Base-by-base conservation (phyloP, 441 rosid genomes). In the Euphorbia celastroides region DNA sequence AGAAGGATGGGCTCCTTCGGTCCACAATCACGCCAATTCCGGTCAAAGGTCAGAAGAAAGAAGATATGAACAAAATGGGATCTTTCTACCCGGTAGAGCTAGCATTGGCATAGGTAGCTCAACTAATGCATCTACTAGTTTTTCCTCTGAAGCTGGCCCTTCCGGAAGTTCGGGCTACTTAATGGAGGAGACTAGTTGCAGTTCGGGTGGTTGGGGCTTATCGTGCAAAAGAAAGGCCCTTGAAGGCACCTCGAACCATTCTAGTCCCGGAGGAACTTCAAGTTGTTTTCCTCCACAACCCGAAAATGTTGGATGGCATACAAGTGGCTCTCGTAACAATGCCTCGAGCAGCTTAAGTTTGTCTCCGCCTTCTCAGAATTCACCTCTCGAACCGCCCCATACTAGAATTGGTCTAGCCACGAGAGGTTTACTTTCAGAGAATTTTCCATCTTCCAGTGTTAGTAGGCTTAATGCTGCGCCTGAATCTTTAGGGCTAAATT, bases 221-320 rank as follows among this genome's bases (percentile, higher is more conserved):
- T 89, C 98, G 36, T 85, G 94, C 93, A 89, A 92, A 79, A 85
- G 96, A 79, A 92, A 81, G 82, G 84, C 91, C 63, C 87, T 86
- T 72, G 96, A 91, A 78, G 97, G 90, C 74, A 76, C 87, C 55
- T 82, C 98, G 36, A 82, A 82, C 72, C 87, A 73, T 67, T 81
- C 88, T 52, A 81, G 78, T 76, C 57, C n/a, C n/a, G n/a, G n/a
- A n/a, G n/a, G n/a, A n/a, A n/a, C n/a, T n/a, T n/a, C n/a, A n/a
- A n/a, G n/a, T n/a, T n/a, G n/a, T n/a, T n/a, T n/a, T n/a, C n/a
- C n/a, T n/a, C 78, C 80, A 44, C 89, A 81, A 69, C 71, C 77
- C 63, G 91, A 82, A 48, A 79, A 68, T 68, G 73, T 71, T 70
- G 75, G 75, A 67, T 80, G 82, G 71, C 77, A 69, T 75, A 67